These are phyloP conservation scores for Zalaria sp. DNA, from an alignment of 2,329 filamentous ascomycete species.

Conservation along the genomic window DNA sequence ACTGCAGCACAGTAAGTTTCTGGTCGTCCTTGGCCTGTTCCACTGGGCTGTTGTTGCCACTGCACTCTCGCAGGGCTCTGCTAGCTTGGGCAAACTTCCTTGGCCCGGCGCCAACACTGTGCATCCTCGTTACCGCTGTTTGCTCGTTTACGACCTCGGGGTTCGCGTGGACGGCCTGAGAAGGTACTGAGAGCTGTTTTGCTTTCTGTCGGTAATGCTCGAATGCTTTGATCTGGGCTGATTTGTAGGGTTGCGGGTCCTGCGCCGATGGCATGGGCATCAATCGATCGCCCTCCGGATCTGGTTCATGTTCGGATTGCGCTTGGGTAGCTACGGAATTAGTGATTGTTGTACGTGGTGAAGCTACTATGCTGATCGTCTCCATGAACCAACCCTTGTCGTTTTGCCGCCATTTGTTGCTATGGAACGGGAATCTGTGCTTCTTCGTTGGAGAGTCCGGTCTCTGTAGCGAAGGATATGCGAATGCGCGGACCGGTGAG, in stretches of 20 bases:
- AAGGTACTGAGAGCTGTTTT: slow-evolving; percentile 11
- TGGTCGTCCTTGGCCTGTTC: neutral
- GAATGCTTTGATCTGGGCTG: slow-evolving; percentile 15
- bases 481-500: neutral
- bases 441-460: neutral
- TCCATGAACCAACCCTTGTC: slow-evolving; percentile 10
- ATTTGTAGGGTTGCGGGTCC: slow-evolving; percentile 19
- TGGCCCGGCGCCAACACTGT: slow-evolving; percentile 4
- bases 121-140: slow-evolving; percentile 3
- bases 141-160: slow-evolving; percentile 1
- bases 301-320: neutral
- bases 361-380: slow-evolving; percentile 4
- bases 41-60: neutral
- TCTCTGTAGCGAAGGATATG: neutral
- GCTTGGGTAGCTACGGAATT: slow-evolving; percentile 1
- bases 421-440: neutral
- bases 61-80: slow-evolving; percentile 3
- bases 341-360: slow-evolving; percentile 1
- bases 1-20: neutral
- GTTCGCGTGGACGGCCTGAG: too few relatives aligned
- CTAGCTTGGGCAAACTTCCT: slow-evolving; percentile 7
- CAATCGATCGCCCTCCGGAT: slow-evolving; percentile 11
- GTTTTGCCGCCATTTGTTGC: slow-evolving; percentile 6
- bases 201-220: slow-evolving; percentile 16
- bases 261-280: slow-evolving; percentile 20